A percentile compares a stretch with the other conserved stretches of the same genome.
Evolutionary conservation across 768 basidiomycete genomes (phyloP).

Genomic region (Psilocybe cyanescens): DNA sequence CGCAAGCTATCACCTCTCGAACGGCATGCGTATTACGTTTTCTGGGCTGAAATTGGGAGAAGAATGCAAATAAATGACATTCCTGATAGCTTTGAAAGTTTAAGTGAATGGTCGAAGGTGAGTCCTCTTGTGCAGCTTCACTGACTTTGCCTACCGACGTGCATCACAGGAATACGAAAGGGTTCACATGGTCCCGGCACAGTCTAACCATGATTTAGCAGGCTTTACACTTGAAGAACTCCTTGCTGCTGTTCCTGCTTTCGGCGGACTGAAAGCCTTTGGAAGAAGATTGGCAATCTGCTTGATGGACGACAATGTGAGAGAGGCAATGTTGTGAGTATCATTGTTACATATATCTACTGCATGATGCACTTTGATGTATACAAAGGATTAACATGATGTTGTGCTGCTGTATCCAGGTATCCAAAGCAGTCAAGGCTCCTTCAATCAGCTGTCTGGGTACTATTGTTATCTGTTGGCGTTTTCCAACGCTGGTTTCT

Average conservation of each 20-base stretch:
- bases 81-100: constrained; percentile 40
- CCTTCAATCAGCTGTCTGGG: constrained; percentile 28
- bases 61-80: constrained; percentile 53
- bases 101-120: constrained; percentile 43
- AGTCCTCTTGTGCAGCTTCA: neutral
- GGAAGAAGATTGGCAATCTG: constrained; percentile 33
- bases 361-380: neutral
- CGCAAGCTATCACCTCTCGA: constrained; percentile 47
- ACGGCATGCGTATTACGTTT: constrained; percentile 42
- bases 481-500: constrained; percentile 41
- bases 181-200: constrained; percentile 42
- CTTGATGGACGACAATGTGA: constrained; percentile 44
- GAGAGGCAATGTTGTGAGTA: constrained; percentile 51
- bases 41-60: constrained; percentile 49
- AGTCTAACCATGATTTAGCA: constrained; percentile 43
- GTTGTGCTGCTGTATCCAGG: constrained; percentile 26
- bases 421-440: constrained; percentile 39
- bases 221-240: constrained; percentile 44
- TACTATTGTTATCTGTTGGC: constrained; percentile 23
- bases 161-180: constrained; percentile 44
- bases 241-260: constrained; percentile 37
- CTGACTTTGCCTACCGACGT: too few relatives aligned
- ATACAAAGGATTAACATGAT: neutral
- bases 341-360: neutral
- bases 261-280: constrained; percentile 41